Base-by-base conservation (phyloP, 768 basidiomycete genomes). In the Fomitopsis pulvina region DNA sequence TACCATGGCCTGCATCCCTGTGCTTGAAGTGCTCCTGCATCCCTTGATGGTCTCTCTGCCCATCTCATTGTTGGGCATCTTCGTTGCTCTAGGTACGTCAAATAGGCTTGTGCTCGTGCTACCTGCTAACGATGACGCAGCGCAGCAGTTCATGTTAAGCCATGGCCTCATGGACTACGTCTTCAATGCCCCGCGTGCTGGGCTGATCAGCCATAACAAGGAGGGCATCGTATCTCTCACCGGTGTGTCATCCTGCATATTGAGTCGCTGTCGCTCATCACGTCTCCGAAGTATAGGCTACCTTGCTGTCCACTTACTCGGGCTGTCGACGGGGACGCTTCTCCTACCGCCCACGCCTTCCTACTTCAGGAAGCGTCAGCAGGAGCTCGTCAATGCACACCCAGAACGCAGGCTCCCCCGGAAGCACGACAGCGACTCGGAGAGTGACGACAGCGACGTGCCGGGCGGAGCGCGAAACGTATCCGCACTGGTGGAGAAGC, bases 241-340 rank as follows among this genome's bases (percentile, higher is more conserved):
- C 48, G 91, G 88, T 85, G 48, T 50, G 67, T 46, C 3, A 21
- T 18, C 14, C 22, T 20, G 10, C 32, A 21, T 27, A 14, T 20
- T 34, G 10, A 3, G 18, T 47, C 12, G 44, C 46, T 41, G 25
- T 40, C n/a, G 32, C 40, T 51, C 28, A 20, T 11, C 8, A n/a
- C 20, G 8, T 21, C 6, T 4, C 24, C n/a, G n/a, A n/a, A n/a
- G 52, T 8, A 12, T 55, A 84, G 95, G 96, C 3, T 98, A 98
- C 66, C 75, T 97, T 16, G 77, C 94, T 0, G 83, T 98, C 54
- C 92, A 95, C 60, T 71, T 96, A 11, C 73, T 96, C 21, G 95
- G 94, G 7, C 69, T 93, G 18, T 83, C 87, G 1, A 74, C 80
- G 0, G 96, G 95, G 1, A 86, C 89, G 0, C 66, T 92, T 27